Evolutionary conservation across 306 rosid species (phyloP).

Genomic region (Datisca glomerata): DNA sequence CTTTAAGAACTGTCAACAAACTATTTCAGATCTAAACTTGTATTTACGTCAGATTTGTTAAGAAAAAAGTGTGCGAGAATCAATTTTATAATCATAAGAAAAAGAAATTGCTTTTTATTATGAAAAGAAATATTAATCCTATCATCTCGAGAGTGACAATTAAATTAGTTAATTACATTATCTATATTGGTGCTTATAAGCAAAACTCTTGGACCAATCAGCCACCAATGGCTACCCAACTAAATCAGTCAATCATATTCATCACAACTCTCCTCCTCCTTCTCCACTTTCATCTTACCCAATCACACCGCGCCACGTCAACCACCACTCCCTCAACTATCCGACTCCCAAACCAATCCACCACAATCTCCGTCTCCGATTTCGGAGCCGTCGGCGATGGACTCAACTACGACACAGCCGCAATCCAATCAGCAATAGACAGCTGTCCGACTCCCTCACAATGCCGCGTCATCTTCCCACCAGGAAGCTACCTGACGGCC

Average conservation of each 20-base stretch:
- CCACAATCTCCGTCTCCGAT: slow-evolving; percentile 40
- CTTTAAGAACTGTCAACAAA: no score
- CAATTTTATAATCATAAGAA: no score
- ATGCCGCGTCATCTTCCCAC: slow-evolving; percentile 58
- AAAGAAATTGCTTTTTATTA: no score
- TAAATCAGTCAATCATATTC: slow-evolving; percentile 3
- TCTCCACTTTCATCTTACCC: slow-evolving; percentile 15
- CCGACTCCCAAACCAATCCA: slow-evolving; percentile 10
- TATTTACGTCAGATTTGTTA: no score
- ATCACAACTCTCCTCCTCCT: slow-evolving; percentile 1
- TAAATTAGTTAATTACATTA: no score
- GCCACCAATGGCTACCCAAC: slow-evolving; percentile 16
- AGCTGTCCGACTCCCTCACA: slow-evolving; percentile 25
- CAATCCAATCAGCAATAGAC: slow-evolving; percentile 81
- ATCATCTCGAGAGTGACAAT: no score
- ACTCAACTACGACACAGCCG: slow-evolving; percentile 49
- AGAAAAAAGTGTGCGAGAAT: no score
- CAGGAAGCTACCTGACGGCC: slow-evolving; percentile 66
- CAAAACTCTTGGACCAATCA: neutral
- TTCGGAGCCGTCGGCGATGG: slow-evolving; percentile 81
- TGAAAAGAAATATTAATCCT: no score
- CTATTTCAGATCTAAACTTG: no score
- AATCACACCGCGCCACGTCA: slow-evolving; percentile 25
- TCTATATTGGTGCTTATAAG: no score
- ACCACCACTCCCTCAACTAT: neutral